Base-by-base conservation (phyloP, 2,329 filamentous ascomycete species). In the Neofusicoccum laricinum region DNA sequence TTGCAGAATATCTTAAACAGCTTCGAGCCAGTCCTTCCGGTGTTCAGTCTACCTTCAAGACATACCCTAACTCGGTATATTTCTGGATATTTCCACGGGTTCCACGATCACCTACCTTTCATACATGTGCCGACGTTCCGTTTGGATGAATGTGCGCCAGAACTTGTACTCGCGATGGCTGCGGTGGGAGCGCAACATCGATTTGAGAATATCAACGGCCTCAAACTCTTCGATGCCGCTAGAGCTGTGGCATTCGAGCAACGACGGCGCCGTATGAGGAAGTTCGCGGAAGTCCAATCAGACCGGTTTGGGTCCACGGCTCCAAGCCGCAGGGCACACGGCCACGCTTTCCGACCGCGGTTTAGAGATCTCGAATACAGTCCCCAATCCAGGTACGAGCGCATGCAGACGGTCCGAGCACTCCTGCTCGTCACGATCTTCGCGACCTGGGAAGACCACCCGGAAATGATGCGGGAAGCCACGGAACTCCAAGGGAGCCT, bases 131-230 rank as follows among this genome's bases (percentile, higher is more conserved):
- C 73, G 4, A 76, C 72, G 8, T 76, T 72, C 45, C 69, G 71
- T 38, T 70, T 72, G 14, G 70, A 69, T 41, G 69, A 68, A 43
- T 73, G 72, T 10, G 72, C 74, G 2, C 53, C 73, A 19, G 73
- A 75, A 51, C 68, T 75, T 5, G 72, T 73, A 2, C 65, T 76
- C 5, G 69, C 71, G 3, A 75, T 76, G 68, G 72, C 71, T 48
- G 71, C 73, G 14, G 70, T 72, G 15, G 74, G 74, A 7, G 73
- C 74, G 11, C 72, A 75, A 46, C 75, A 74, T 49, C 72, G 73
- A 48, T 75, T 75, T 38, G 74, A 76, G 62, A 66, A 68, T 51
- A 66, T 68, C 46, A 74, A 72, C 50, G 69, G 70, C 2, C 69
- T 73, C 19, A 68, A 69, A 17, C 67, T 76, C 1, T 75, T 74